Conservation (phyloP, 495 filamentous ascomycete species). For the Cenococcum geophilum region DNA sequence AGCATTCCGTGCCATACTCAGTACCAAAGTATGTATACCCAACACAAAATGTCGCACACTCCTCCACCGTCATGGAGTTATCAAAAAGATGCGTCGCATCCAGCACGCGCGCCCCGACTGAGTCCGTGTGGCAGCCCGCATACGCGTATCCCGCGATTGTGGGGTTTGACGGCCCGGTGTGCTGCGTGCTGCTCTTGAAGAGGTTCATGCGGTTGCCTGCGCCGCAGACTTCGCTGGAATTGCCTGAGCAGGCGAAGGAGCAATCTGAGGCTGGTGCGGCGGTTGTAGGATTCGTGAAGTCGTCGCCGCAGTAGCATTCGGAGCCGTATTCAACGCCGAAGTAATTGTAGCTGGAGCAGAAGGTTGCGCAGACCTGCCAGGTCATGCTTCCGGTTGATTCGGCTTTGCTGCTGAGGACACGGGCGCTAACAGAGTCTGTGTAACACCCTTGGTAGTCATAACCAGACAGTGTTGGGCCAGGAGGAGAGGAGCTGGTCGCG, state of each 20-base stretch:
- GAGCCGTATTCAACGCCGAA: constrained; percentile 32
- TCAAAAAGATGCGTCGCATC: constrained; percentile 6
- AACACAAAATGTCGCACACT: constrained; percentile 14
- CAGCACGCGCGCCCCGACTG: constrained; percentile 7
- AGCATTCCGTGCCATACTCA: constrained; percentile 25
- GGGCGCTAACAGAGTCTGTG: constrained; percentile 26
- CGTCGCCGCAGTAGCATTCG: constrained; percentile 32
- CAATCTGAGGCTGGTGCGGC: constrained; percentile 38
- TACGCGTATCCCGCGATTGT: constrained; percentile 15
- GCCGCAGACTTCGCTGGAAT: constrained; percentile 26
- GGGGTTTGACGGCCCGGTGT: constrained; percentile 12
- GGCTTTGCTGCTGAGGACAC: constrained; percentile 19
- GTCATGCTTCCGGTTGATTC: constrained; percentile 12
- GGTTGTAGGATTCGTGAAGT: constrained; percentile 14
- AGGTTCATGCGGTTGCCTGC: constrained; percentile 16
- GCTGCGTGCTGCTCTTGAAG: constrained; percentile 12
- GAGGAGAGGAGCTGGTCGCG: constrained; percentile 5
- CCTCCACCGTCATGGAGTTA: constrained; percentile 20
- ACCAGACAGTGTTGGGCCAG: constrained; percentile 15
- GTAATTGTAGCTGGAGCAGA: constrained; percentile 28
- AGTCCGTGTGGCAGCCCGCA: constrained; percentile 19
- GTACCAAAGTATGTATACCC: constrained; percentile 21
- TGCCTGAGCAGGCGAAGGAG: constrained; percentile 47
- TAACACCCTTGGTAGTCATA: constrained; percentile 36
- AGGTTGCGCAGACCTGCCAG: constrained; percentile 21